These are phyloP conservation scores for Globisporangium alternatum DNA, from an alignment of 352 stramenopile genomes.

Conservation along the genomic window DNA sequence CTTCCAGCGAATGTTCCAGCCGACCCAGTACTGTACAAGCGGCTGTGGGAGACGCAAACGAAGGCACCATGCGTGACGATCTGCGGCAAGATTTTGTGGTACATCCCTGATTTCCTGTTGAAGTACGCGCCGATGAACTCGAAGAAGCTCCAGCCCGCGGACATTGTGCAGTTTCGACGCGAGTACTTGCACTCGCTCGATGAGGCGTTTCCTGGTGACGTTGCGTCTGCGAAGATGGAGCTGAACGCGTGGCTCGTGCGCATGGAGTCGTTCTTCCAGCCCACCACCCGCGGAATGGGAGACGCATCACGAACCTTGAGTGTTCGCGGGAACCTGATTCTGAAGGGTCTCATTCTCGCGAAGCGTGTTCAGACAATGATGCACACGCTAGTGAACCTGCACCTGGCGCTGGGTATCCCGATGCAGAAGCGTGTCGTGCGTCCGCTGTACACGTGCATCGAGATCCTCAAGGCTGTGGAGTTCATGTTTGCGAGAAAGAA, in stretches of 20 bases:
- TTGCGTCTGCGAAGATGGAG: constrained; percentile 79
- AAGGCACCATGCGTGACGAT: constrained; percentile 83
- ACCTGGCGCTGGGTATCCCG: constrained; percentile 83
- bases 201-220: constrained; percentile 72
- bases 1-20: constrained; percentile 78
- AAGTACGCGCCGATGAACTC: constrained; percentile 81
- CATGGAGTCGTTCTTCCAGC: constrained; percentile 88
- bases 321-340: constrained; percentile 87
- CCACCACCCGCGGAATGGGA: constrained; percentile 69
- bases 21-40: constrained; percentile 88
- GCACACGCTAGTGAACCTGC: constrained; percentile 85
- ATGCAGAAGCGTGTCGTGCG: constrained; percentile 85
- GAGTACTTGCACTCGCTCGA: constrained; percentile 81
- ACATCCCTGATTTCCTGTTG: constrained; percentile 84
- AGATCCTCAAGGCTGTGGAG: constrained; percentile 91
- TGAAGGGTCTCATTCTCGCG: constrained; percentile 89
- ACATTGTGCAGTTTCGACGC: constrained; percentile 75
- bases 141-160: constrained; percentile 76
- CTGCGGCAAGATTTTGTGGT: constrained; percentile 83
- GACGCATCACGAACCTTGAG: constrained; percentile 72
- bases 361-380: constrained; percentile 90
- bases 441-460: constrained; percentile 87
- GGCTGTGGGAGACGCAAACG: constrained; percentile 86
- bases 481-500: constrained; percentile 91
- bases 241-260: constrained; percentile 81